Conservation (phyloP, 306 rosid species). For the Dalbergia cochinchinensis region DNA sequence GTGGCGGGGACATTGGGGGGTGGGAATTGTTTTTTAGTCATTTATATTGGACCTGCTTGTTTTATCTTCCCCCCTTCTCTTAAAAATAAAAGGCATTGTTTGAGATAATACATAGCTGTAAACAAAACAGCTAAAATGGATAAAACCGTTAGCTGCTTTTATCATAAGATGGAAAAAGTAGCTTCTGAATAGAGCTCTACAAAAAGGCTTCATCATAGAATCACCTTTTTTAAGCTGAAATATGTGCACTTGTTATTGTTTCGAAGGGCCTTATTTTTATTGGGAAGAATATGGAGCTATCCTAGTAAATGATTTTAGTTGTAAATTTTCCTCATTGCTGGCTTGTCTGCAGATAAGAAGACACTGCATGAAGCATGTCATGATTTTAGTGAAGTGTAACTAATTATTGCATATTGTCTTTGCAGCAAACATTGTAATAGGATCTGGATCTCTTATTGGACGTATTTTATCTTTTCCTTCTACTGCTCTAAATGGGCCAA, state of each 20-base stretch:
- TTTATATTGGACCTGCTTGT: too few species aligned
- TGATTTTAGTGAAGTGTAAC: constrained; percentile 36
- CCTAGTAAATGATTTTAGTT: constrained; percentile 13
- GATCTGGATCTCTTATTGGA: constrained; percentile 77
- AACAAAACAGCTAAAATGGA: too few species aligned
- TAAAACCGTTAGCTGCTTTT: too few species aligned
- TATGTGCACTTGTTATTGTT: background rate
- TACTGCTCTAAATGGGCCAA: constrained; percentile 52
- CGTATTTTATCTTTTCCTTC: constrained; percentile 70
- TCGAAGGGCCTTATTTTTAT: constrained; percentile 7
- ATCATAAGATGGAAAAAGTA: too few species aligned
- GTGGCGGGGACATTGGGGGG: background rate
- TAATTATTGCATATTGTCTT: constrained; percentile 44
- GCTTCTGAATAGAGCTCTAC: too few species aligned
- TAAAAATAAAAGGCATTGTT: too few species aligned
- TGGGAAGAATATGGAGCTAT: constrained; percentile 12
- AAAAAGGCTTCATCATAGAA: too few species aligned
- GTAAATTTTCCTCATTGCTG: constrained; percentile 25
- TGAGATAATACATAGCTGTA: too few species aligned
- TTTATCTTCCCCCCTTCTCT: too few species aligned
- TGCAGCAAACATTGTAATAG: constrained; percentile 79
- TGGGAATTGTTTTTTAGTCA: too few species aligned
- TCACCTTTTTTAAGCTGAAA: too few species aligned
- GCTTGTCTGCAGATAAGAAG: constrained; percentile 23
- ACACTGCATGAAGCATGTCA: constrained; percentile 25